These are phyloP conservation scores for Penicillium verrucosum DNA, from an alignment of 2,329 filamentous ascomycete genomes.

Conservation along the genomic window DNA sequence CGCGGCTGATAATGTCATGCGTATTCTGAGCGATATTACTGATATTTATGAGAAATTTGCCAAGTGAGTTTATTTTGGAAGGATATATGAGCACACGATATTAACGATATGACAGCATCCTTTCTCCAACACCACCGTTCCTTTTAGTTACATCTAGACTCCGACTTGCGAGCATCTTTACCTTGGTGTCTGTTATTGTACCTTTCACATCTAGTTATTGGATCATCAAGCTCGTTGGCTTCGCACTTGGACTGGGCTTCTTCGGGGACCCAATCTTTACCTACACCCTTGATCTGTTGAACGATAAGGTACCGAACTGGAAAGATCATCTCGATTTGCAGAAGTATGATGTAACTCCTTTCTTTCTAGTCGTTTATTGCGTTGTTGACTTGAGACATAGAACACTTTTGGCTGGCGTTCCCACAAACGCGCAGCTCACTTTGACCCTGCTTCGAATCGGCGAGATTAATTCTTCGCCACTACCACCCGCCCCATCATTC, in stretches of 20 bases:
- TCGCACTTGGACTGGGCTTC: conserved; percentile 68
- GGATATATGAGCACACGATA: not conserved
- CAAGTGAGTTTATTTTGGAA: conserved; percentile 45
- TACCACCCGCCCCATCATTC: conserved; percentile 60
- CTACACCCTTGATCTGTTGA: conserved; percentile 52
- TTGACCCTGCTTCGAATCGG: conserved; percentile 78
- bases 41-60: conserved; percentile 64
- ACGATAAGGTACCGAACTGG: conserved; percentile 63
- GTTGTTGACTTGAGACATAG: conserved; percentile 24
- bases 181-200: conserved; percentile 52
- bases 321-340: conserved; percentile 70
- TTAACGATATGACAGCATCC: conserved; percentile 40
- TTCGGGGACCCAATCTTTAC: conserved; percentile 74
- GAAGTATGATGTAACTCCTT: conserved; percentile 43
- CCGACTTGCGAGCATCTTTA: conserved; percentile 53
- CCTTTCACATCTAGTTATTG: conserved; percentile 58
- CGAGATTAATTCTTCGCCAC: conserved; percentile 74
- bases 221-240: conserved; percentile 63
- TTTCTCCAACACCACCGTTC: conserved; percentile 64
- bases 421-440: conserved; percentile 81
- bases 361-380: not conserved
- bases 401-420: conserved; percentile 73
- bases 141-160: conserved; percentile 53
- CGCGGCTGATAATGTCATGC: conserved; percentile 73
- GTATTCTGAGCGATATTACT: conserved; percentile 57